A percentile compares a stretch with the other conserved stretches of the same genome.
Evolutionary conservation across 2,329 filamentous ascomycete genomes (phyloP).

Genomic region (Trichoderma endophyticum): DNA sequence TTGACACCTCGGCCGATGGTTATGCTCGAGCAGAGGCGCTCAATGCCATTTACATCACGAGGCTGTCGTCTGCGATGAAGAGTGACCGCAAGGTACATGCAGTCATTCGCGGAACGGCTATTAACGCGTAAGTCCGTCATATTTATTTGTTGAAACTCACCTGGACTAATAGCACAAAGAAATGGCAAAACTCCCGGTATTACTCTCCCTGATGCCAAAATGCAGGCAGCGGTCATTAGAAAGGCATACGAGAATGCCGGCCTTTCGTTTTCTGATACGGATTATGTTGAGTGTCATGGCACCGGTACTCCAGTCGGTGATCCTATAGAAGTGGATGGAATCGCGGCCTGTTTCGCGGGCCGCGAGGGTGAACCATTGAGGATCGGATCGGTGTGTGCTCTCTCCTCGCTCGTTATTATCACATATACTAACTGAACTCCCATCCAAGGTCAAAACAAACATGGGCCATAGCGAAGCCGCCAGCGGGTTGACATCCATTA

Average conservation of each 20-base stretch:
- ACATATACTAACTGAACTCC: neutral
- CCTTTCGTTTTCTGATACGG: constrained; percentile 14
- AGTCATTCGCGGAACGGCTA: constrained; percentile 21
- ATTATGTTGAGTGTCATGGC: constrained; percentile 46
- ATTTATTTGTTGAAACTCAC: accelerated
- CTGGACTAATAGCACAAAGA: neutral
- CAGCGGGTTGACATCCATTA: constrained; percentile 20
- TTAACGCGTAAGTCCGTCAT: constrained; percentile 13
- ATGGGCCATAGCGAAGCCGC: constrained; percentile 24
- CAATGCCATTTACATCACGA: constrained; percentile 31
- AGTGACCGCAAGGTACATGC: constrained; percentile 22
- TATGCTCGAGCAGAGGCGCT: constrained; percentile 34
- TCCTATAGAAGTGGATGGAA: constrained; percentile 48
- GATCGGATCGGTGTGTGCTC: neutral
- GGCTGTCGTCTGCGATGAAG: constrained; percentile 27
- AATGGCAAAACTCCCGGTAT: constrained; percentile 27
- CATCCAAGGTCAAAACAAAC: constrained; percentile 23
- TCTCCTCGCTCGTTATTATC: neutral
- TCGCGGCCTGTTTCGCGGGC: constrained; percentile 29
- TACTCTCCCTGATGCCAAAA: constrained; percentile 24
- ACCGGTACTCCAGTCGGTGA: constrained; percentile 53
- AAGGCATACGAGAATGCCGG: constrained; percentile 9
- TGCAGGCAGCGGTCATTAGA: constrained; percentile 37
- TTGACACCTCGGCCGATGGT: constrained; percentile 32
- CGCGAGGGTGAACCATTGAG: constrained; percentile 7